phyloP scores from a whole-genome alignment of 164 flowering plant species.

The Echeveria elegans region DNA sequence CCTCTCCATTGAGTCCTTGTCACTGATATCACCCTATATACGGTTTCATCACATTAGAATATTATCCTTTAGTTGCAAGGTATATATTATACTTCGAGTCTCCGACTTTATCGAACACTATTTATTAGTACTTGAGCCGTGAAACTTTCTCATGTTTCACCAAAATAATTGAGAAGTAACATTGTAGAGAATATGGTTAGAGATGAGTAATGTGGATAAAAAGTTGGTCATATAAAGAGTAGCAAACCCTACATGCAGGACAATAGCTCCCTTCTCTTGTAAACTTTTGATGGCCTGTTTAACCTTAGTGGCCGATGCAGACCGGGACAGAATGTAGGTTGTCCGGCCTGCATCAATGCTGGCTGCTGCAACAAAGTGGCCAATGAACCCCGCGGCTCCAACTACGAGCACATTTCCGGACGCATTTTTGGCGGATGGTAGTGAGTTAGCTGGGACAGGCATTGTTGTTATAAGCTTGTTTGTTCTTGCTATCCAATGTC shows the following conservation, averaged over 20 bases:
- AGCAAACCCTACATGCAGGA: conserved; percentile 23
- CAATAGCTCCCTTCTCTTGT: conserved; percentile 42
- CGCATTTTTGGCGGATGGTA: not conserved
- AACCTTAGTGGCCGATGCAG: conserved; percentile 21
- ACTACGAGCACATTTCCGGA: conserved; percentile 26
- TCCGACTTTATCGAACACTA: not conserved
- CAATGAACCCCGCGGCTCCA: conserved; percentile 62
- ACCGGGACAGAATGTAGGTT: conserved; percentile 36
- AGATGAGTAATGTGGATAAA: not conserved
- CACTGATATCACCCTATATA: conserved; percentile 36
- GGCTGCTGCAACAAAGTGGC: conserved; percentile 44
- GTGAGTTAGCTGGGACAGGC: conserved; percentile 6
- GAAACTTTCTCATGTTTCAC: not conserved
- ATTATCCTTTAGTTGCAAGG: not conserved
- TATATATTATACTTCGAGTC: not conserved
- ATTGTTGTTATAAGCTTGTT: not conserved
- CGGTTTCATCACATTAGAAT: not conserved
- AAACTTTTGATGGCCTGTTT: conserved; percentile 21
- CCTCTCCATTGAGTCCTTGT: conserved; percentile 36
- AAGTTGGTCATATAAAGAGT: too few species aligned
- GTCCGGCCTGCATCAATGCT: conserved; percentile 34
- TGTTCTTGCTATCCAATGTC: not conserved
- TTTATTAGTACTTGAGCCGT: not conserved
- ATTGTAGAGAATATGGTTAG: not conserved
- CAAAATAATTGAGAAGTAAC: not conserved